Conservation (phyloP, 2,329 filamentous ascomycete genomes). For the Talaromyces albobiverticillius region DNA sequence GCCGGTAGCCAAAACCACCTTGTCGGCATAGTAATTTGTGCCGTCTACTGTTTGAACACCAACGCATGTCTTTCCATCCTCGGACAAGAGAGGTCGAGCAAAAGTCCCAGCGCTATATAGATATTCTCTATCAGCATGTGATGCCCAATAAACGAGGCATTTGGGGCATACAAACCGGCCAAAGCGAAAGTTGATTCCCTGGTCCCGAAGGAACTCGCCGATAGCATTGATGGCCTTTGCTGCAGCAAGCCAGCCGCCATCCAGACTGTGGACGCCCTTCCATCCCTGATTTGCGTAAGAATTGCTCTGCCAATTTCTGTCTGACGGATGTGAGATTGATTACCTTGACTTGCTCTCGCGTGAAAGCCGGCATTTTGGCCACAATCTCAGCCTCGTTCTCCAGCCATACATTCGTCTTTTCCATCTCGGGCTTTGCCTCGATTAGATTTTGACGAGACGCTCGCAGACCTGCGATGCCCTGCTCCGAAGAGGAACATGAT, state of each 20-base stretch:
- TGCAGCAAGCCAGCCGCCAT: constrained; percentile 18
- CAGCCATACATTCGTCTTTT: constrained; percentile 42
- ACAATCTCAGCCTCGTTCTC: constrained; percentile 46
- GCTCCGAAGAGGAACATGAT: constrained; percentile 31
- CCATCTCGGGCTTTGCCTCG: constrained; percentile 26
- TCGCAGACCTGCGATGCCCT: constrained; percentile 32
- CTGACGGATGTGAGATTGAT: not conserved
- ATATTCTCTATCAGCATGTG: constrained; percentile 35
- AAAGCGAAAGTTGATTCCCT: constrained; percentile 51
- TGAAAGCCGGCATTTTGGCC: constrained; percentile 38
- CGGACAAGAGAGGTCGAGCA: not conserved
- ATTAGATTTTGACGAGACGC: constrained; percentile 36
- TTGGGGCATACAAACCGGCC: constrained; percentile 45
- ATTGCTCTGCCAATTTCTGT: not conserved
- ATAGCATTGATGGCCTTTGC: not conserved
- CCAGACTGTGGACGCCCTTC: constrained; percentile 44
- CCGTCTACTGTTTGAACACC: constrained; percentile 52
- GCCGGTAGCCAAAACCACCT: constrained; percentile 56
- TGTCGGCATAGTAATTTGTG: constrained; percentile 48
- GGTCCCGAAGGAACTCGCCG: constrained; percentile 46
- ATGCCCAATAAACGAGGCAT: constrained; percentile 47
- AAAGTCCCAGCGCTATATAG: constrained; percentile 33
- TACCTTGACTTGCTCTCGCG: constrained; percentile 40
- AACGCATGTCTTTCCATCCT: constrained; percentile 9
- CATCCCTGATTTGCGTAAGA: constrained; percentile 33